These are phyloP conservation scores for Flueggea neowawraea DNA, from an alignment of 441 rosid species.

Conservation along the genomic window DNA sequence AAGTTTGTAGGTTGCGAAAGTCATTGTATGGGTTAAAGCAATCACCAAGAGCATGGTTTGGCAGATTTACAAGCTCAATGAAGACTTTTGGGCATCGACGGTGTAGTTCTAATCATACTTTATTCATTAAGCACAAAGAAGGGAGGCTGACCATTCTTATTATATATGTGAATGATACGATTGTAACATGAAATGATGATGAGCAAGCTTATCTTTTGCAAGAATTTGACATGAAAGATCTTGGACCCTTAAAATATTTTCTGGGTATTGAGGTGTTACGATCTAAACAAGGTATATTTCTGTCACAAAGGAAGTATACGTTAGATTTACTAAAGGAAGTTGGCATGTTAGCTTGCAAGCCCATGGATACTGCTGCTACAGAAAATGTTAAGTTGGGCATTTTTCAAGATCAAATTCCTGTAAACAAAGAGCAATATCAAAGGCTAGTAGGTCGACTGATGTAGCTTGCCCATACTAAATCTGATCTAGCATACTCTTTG, in stretches of 20 bases:
- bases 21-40: conserved; percentile 5
- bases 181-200: neutral
- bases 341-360: neutral
- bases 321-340: conserved; percentile 1
- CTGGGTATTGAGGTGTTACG: conserved; percentile 2
- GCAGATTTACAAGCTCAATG: neutral
- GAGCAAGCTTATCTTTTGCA: neutral
- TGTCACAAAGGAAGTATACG: conserved; percentile 4
- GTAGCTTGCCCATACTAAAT: neutral
- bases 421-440: neutral
- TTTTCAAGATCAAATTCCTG: neutral
- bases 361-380: neutral
- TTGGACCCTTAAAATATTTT: conserved; percentile 7
- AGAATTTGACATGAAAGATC: conserved; percentile 1
- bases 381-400: neutral
- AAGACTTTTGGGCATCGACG: neutral
- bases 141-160: neutral
- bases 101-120: neutral
- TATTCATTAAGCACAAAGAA: neutral
- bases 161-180: too few species aligned
- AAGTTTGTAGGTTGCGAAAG: neutral
- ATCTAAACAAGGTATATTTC: neutral
- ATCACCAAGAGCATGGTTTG: conserved; percentile 6
- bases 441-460: neutral
- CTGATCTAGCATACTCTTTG: neutral